phyloP scores from a whole-genome alignment of 805 yeast species.

The Candida ovalis region DNA sequence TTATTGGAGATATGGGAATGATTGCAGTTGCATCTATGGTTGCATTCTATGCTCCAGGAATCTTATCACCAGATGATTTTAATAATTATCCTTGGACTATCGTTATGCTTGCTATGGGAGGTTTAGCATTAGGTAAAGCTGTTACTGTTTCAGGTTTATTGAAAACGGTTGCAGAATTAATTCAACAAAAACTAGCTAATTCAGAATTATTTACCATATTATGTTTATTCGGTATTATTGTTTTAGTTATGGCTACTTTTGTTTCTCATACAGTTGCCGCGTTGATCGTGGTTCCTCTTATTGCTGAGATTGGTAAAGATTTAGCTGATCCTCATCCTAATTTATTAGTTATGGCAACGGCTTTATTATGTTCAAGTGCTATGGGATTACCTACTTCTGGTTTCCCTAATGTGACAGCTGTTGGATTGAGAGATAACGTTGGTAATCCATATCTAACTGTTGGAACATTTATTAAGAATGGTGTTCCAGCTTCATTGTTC shows the following conservation, averaged over 20 bases:
- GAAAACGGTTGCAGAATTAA: constrained; percentile 66
- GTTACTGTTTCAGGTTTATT: constrained; percentile 88
- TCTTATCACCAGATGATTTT: constrained; percentile 83
- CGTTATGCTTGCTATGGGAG: constrained; percentile 96
- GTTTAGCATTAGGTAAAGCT: constrained; percentile 91
- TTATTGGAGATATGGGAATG: constrained; percentile 96
- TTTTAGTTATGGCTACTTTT: constrained; percentile 85
- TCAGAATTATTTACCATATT: constrained; percentile 71
- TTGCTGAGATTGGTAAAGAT: constrained; percentile 80
- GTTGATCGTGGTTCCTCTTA: constrained; percentile 83
- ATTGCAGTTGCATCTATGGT: constrained; percentile 86
- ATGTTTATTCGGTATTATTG: constrained; percentile 75
- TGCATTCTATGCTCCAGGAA: constrained; percentile 89
- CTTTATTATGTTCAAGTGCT: constrained; percentile 81
- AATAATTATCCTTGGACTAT: constrained; percentile 97
- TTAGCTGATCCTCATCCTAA: constrained; percentile 81
- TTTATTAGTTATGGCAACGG: constrained; percentile 63
- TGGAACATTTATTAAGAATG: constrained; percentile 79
- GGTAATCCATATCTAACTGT: constrained; percentile 90
- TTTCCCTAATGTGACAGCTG: constrained; percentile 96
- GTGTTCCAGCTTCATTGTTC: constrained; percentile 81
- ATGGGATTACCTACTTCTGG: constrained; percentile 95
- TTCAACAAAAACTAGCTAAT: constrained; percentile 62
- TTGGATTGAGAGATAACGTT: constrained; percentile 87
- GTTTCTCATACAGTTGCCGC: constrained; percentile 74